phyloP scores from a whole-genome alignment of 2,329 filamentous ascomycete species.

The Lachnellula occidentalis region DNA sequence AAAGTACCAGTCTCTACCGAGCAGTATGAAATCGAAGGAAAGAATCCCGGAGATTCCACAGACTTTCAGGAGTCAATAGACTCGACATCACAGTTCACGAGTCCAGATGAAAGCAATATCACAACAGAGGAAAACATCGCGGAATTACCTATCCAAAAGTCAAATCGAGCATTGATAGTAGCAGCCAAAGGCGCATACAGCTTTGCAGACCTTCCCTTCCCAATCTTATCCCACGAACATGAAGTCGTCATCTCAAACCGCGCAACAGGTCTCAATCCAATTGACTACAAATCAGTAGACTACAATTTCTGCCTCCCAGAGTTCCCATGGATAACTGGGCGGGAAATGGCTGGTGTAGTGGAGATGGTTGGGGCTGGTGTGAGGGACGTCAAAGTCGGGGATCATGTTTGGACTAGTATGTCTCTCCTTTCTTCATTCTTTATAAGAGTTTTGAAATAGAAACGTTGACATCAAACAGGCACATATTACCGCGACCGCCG shows the following conservation, averaged over 20 bases:
- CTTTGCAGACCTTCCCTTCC: slow-evolving; percentile 31
- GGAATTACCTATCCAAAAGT: not conserved
- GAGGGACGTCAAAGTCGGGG: slow-evolving; percentile 13
- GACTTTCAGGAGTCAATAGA: slow-evolving; percentile 2
- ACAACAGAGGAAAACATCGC: not conserved
- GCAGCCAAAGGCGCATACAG: slow-evolving; percentile 23
- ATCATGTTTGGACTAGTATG: slow-evolving; percentile 27
- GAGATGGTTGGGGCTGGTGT: slow-evolving; percentile 13
- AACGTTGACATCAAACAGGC: slow-evolving; percentile 32
- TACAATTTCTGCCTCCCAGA: slow-evolving; percentile 38
- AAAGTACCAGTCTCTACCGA: not conserved
- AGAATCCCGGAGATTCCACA: not conserved
- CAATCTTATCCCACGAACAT: slow-evolving; percentile 32
- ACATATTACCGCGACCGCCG: slow-evolving; percentile 39
- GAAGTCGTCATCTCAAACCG: slow-evolving; percentile 34
- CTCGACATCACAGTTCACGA: slow-evolving; percentile 2
- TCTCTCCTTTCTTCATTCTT: slow-evolving; percentile 25
- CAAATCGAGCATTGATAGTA: slow-evolving; percentile 26
- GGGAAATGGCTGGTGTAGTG: slow-evolving; percentile 20
- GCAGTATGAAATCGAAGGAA: slow-evolving; percentile 8
- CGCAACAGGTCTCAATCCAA: slow-evolving; percentile 39
- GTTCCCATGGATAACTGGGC: slow-evolving; percentile 19
- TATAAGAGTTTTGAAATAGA: slow-evolving; percentile 20
- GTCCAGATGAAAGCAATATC: not conserved
- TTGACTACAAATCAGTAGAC: slow-evolving; percentile 39